phyloP scores from a whole-genome alignment of 805 yeast species.

The Ogataea wickerhamii region DNA sequence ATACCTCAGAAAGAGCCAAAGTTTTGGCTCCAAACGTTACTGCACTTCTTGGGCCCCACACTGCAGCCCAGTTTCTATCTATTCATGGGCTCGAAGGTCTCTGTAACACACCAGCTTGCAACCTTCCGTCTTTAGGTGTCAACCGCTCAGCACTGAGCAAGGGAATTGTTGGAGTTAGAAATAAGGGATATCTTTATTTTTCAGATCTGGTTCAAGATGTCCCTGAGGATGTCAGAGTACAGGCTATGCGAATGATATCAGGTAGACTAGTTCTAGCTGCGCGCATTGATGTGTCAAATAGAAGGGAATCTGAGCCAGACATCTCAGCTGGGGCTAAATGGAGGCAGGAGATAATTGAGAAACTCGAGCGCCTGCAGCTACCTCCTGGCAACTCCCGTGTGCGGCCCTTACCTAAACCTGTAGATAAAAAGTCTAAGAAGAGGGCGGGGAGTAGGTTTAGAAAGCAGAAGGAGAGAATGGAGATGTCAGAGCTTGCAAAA shows the following conservation, averaged over 20 bases:
- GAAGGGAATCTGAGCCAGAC: constrained; percentile 34
- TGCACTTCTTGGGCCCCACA: constrained; percentile 64
- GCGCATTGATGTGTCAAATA: constrained; percentile 55
- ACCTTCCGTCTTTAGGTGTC: constrained; percentile 73
- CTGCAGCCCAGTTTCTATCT: constrained; percentile 71
- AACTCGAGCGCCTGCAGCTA: constrained; percentile 65
- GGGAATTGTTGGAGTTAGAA: constrained; percentile 47
- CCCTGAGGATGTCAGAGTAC: constrained; percentile 56
- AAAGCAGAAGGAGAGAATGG: constrained; percentile 76
- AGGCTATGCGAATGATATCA: constrained; percentile 73
- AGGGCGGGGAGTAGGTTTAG: constrained; percentile 83
- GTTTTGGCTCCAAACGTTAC: constrained; percentile 77
- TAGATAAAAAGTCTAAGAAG: constrained; percentile 71
- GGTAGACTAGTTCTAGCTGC: constrained; percentile 83
- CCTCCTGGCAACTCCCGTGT: constrained; percentile 75
- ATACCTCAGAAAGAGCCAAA: constrained; percentile 54
- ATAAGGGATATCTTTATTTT: constrained; percentile 66
- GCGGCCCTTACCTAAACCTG: constrained; percentile 68
- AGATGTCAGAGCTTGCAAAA: constrained; percentile 73
- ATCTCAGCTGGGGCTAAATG: constrained; percentile 51
- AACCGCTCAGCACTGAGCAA: constrained; percentile 39
- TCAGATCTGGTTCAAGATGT: constrained; percentile 56
- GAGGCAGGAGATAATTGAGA: constrained; percentile 54
- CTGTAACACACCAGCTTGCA: constrained; percentile 75
- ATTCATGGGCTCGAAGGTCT: constrained; percentile 67